phyloP scores from a whole-genome alignment of 768 basidiomycete genomes.

The Auricularia sp. region DNA sequence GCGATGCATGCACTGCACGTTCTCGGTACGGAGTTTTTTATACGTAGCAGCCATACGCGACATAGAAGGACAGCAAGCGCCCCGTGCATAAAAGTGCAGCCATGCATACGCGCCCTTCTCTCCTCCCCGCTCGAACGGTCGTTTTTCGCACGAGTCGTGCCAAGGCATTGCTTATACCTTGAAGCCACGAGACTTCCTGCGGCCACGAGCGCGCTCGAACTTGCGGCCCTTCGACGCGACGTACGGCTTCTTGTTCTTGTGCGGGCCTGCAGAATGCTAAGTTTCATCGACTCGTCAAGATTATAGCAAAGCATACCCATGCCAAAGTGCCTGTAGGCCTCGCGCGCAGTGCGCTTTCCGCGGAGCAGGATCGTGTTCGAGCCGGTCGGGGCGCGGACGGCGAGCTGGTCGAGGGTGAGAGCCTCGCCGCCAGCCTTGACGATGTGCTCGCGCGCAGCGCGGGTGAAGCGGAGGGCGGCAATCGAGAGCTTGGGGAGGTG shows the following conservation, averaged over 20 bases:
- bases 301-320: conserved; percentile 44
- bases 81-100: not conserved
- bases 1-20: not conserved
- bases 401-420: conserved; percentile 93
- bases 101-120: not conserved
- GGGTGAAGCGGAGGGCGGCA: conserved; percentile 92
- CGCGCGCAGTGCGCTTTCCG: conserved; percentile 86
- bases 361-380: conserved; percentile 89
- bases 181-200: conserved; percentile 96
- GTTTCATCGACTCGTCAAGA: not conserved
- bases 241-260: conserved; percentile 98
- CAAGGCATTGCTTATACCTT: conserved; percentile 56
- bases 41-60: not conserved
- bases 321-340: conserved; percentile 96
- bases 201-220: conserved; percentile 98
- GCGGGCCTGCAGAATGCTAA: conserved; percentile 43
- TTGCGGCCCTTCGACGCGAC: conserved; percentile 95
- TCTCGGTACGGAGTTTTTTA: not conserved
- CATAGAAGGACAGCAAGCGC: not conserved
- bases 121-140: not conserved
- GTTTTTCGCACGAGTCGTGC: not conserved
- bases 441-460: conserved; percentile 88
- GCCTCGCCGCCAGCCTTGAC: conserved; percentile 90
- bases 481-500: conserved; percentile 84
- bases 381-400: conserved; percentile 87